Evolutionary conservation across 2,329 filamentous ascomycete species (phyloP).

Genomic region (Talaromyces rugulosus): DNA sequence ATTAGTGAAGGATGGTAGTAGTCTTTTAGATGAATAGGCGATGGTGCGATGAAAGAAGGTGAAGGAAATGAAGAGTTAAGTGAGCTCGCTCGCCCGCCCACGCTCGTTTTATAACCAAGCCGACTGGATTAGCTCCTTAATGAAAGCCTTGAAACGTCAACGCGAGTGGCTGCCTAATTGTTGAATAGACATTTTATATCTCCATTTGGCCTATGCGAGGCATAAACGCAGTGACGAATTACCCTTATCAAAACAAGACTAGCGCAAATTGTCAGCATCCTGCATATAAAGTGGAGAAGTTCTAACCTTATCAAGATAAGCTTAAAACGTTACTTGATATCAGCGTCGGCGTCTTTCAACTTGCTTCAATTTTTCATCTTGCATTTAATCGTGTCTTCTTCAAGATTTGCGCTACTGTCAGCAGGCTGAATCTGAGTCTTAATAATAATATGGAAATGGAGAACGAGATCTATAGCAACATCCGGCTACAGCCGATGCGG

Average conservation of each 20-base stretch:
- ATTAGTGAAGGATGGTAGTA: not conserved
- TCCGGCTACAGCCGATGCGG: slow-evolving; percentile 3
- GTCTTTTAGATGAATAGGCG: not conserved
- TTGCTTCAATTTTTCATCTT: not conserved
- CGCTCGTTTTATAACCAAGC: not conserved
- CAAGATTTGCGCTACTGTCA: not conserved
- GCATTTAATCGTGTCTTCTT: not conserved
- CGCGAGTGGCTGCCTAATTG: not conserved
- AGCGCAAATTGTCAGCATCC: slow-evolving; percentile 5
- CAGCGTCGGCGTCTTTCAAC: not conserved
- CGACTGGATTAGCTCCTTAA: not conserved
- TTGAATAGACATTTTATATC: not conserved
- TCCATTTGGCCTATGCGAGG: not conserved
- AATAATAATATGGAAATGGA: not conserved
- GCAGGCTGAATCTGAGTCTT: not conserved
- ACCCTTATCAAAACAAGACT: not conserved
- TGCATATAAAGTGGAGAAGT: slow-evolving; percentile 5
- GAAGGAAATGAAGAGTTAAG: not conserved
- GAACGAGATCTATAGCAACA: not conserved
- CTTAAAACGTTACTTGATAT: not conserved
- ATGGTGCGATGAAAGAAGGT: not conserved
- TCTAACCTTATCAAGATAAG: not conserved
- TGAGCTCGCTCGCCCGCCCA: not conserved
- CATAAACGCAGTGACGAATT: not conserved
- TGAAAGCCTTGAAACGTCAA: not conserved